Percentiles rank a stretch among this genome's conserved stretches.
These are phyloP conservation scores for Rutstroemia sp. DNA, from an alignment of 2,329 filamentous ascomycete species.

Conservation along the genomic window DNA sequence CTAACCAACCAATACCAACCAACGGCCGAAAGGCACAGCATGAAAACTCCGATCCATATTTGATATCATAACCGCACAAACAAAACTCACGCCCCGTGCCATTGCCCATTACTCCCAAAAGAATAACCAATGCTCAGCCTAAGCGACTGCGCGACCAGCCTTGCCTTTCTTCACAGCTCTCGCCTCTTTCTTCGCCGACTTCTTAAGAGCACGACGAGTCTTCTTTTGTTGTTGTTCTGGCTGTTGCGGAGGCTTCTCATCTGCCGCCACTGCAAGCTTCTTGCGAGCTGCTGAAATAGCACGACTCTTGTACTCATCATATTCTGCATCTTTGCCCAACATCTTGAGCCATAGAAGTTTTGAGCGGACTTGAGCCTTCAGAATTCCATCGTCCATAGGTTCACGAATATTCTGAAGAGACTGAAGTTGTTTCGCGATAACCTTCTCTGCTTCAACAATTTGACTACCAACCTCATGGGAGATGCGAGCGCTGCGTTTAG, in stretches of 20 bases:
- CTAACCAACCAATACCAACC: no score
- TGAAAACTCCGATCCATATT: background rate
- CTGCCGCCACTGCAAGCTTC: slow-evolving; percentile 3
- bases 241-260: background rate
- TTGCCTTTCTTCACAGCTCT: slow-evolving; percentile 1
- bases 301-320: slow-evolving; percentile 39
- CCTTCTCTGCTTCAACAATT: slow-evolving; percentile 28
- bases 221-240: background rate
- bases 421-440: slow-evolving; percentile 29
- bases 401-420: slow-evolving; percentile 33
- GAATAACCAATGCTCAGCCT: background rate
- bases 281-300: slow-evolving; percentile 31
- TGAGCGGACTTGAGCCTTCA: slow-evolving; percentile 48
- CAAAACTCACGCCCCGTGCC: background rate
- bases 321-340: slow-evolving; percentile 41
- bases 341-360: slow-evolving; percentile 50
- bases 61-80: background rate
- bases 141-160: background rate
- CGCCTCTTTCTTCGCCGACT: slow-evolving; percentile 2
- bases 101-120: slow-evolving; percentile 1
- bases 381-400: slow-evolving; percentile 38
- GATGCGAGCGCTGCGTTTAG: slow-evolving; percentile 24
- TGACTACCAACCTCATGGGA: slow-evolving; percentile 23
- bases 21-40: no score
- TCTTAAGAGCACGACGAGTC: background rate